These are phyloP conservation scores for Mycosarcoma maydis DNA, from an alignment of 1,284 basidiomycete genomes.

Conservation along the genomic window DNA sequence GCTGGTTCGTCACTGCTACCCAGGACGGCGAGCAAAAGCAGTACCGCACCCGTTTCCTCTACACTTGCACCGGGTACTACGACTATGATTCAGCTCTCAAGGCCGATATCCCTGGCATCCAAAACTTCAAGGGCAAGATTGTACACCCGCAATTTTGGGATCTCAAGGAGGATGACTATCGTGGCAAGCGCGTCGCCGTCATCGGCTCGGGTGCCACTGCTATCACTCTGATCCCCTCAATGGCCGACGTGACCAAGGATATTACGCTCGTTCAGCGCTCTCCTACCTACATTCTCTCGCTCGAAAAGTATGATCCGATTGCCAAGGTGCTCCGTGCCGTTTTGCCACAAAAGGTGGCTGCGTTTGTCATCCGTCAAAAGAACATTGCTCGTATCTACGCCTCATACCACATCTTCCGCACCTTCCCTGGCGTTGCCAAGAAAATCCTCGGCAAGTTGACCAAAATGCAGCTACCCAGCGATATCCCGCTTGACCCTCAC, in stretches of 20 bases:
- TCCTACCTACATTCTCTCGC: conserved; percentile 61
- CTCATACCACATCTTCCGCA: conserved; percentile 61
- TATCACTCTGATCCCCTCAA: conserved; percentile 61
- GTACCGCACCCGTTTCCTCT: conserved; percentile 49
- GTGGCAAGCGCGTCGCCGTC: conserved; percentile 63
- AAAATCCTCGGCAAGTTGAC: conserved; percentile 44
- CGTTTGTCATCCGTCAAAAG: conserved; percentile 49
- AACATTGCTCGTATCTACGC: conserved; percentile 56
- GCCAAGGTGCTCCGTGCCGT: conserved; percentile 52
- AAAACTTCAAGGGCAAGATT: conserved; percentile 61
- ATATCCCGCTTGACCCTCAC: conserved; percentile 65
- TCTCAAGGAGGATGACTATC: conserved; percentile 53
- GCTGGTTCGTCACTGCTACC: conserved; percentile 51
- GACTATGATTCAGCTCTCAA: conserved; percentile 57
- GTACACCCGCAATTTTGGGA: conserved; percentile 64
- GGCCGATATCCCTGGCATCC: conserved; percentile 58
- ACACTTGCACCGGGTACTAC: conserved; percentile 63
- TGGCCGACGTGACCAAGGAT: conserved; percentile 51
- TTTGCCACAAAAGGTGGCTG: conserved; percentile 45
- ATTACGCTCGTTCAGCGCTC: conserved; percentile 66
- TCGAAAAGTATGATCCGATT: conserved; percentile 56
- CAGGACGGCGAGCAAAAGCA: conserved; percentile 31
- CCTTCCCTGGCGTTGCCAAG: conserved; percentile 56
- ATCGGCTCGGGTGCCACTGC: conserved; percentile 65
- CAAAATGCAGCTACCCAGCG: conserved; percentile 50